These are phyloP conservation scores for Xylaria nigripes DNA, from an alignment of 495 filamentous ascomycete genomes.

Conservation along the genomic window DNA sequence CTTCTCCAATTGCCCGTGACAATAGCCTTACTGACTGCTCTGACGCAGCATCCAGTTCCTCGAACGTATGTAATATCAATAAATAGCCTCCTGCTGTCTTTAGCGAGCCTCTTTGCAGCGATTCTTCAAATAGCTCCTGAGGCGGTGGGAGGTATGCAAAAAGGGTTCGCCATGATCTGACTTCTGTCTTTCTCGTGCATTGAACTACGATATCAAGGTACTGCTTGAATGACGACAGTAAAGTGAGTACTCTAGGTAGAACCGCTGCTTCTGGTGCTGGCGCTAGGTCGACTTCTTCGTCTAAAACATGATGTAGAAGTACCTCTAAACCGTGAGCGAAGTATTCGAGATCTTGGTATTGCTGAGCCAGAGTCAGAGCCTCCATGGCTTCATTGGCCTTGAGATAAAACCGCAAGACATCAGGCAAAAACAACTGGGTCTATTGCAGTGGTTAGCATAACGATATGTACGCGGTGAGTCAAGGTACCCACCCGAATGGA, in stretches of 20 bases:
- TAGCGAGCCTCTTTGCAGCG: constrained; percentile 69
- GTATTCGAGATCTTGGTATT: constrained; percentile 78
- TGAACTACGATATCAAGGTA: constrained; percentile 95
- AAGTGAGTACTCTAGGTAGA: constrained; percentile 77
- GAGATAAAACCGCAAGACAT: constrained; percentile 71
- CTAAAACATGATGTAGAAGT: constrained; percentile 84
- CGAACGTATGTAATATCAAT: constrained; percentile 88
- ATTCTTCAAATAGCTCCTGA: constrained; percentile 85
- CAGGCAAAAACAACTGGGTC: constrained; percentile 86
- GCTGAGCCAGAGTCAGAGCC: constrained; percentile 67
- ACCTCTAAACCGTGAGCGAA: constrained; percentile 91
- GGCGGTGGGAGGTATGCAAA: constrained; percentile 86
- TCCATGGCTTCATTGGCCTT: constrained; percentile 60
- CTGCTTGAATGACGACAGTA: constrained; percentile 78
- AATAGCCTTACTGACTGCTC: constrained; percentile 79
- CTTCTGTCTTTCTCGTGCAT: constrained; percentile 95
- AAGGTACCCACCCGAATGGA: constrained; percentile 58
- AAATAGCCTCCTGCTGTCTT: constrained; percentile 96
- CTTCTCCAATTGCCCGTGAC: constrained; percentile 68
- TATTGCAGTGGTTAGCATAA: constrained; percentile 27
- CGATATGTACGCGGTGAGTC: neutral
- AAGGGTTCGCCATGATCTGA: constrained; percentile 88
- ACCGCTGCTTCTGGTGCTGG: constrained; percentile 62
- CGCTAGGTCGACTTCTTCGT: constrained; percentile 82
- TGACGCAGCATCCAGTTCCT: constrained; percentile 68